Evolutionary conservation across 306 rosid species (phyloP).

Genomic region (Argentina anserina): DNA sequence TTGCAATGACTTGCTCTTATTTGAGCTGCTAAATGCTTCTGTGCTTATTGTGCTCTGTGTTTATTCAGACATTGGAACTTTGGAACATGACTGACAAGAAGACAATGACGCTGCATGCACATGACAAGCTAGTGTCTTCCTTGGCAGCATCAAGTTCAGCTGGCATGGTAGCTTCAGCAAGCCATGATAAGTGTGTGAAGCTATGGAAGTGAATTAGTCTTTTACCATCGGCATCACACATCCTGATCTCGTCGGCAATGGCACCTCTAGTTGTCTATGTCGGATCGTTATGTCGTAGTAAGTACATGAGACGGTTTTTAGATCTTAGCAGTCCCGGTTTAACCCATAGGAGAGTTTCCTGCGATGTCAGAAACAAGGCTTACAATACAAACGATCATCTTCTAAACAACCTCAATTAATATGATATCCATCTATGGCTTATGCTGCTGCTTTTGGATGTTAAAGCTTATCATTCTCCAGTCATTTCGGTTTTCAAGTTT

Average conservation of each 20-base stretch:
- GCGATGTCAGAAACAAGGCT: conserved; percentile 14
- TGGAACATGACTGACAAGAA: conserved; percentile 63
- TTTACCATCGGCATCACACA: conserved; percentile 7
- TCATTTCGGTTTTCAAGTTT: background rate
- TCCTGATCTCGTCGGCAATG: background rate
- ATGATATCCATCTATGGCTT: too few species aligned
- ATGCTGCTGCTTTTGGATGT: background rate
- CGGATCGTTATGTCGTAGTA: background rate
- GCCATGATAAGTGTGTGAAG: conserved; percentile 64
- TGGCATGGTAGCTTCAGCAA: conserved; percentile 68
- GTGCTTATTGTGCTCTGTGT: conserved; percentile 15
- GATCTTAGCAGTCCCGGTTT: conserved; percentile 20
- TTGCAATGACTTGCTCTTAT: background rate
- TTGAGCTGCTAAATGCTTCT: conserved; percentile 9
- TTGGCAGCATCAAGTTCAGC: conserved; percentile 53
- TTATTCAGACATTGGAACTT: conserved; percentile 53
- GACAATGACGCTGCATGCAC: conserved; percentile 47
- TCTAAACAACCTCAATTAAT: background rate
- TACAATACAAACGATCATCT: conserved; percentile 15
- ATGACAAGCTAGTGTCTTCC: conserved; percentile 54
- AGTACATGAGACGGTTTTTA: conserved; percentile 20
- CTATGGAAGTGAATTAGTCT: conserved; percentile 56
- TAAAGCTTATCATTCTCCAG: background rate
- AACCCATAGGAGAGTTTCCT: conserved; percentile 21
- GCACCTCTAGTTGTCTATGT: conserved; percentile 5